Base-by-base conservation (phyloP, 139 green algal genomes). In the Zygnema circumcarinatum region DNA sequence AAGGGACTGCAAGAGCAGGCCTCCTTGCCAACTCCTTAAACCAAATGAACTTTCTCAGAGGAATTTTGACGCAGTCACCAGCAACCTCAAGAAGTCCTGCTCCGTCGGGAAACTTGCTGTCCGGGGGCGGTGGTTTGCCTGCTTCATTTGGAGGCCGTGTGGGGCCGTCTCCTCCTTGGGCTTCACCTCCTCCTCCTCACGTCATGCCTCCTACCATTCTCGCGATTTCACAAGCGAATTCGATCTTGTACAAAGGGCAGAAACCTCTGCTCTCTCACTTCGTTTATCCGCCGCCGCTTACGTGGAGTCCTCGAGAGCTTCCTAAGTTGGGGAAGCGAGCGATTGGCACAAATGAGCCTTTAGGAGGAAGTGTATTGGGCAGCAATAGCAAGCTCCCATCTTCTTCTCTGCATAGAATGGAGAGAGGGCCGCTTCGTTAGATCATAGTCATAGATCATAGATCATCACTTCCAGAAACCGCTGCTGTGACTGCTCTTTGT, bases 221-320 rank as follows among this genome's bases (percentile, higher is more conserved):
- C 2, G 79, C 33, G 2, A 11, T 86, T 40, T 2, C 41, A 20
- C 79, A 86, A 29, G 79, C 79, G 7, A 83, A 36, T 33, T 2
- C n/a, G 16, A 20, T 86, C 2, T 3, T 86, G 3, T 39, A 20
- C 7, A 40, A 29, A 7, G n/a, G n/a, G 32, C 11, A 41, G 3
- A 39, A 41, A 22, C 79, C 79, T 40, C 79, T 86, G 21, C 79
- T 86, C 54, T 83, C 79, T 38, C 79, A 62, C 7, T 75, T 76
- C 82, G 7, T 47, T 21, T 68, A 82, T 39, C 79, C 33, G 2
- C 31, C 31, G 47, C 79, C 79, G 22, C 79, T 86, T 41, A 22
- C 2, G 20, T 86, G 79, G 79, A 35, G n/a, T 35, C 79, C 69
- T 33, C 79, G 67, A 41, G 21, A 86, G 67, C 62, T 76, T 16